These are phyloP conservation scores for Nymphaea thermarum DNA, from an alignment of 164 flowering plant genomes.

Conservation along the genomic window DNA sequence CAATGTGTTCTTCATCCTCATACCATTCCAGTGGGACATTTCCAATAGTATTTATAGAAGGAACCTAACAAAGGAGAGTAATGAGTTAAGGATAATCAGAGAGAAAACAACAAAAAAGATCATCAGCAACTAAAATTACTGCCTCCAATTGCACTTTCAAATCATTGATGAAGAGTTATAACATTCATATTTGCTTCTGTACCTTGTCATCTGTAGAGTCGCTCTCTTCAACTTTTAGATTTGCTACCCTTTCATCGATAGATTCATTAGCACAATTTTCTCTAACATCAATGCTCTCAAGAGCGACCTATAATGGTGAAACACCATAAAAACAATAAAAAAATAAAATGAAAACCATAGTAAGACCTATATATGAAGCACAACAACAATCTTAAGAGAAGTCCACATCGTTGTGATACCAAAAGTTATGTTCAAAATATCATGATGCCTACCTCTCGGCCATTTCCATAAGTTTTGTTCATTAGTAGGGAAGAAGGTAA, in stretches of 20 bases:
- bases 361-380: no score
- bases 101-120: no score
- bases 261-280: neutral
- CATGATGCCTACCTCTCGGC: no score
- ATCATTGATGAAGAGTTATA: neutral
- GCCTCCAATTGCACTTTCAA: no score
- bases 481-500: no score
- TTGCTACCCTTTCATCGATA: conserved; percentile 9
- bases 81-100: neutral
- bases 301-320: neutral
- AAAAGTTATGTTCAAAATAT: no score
- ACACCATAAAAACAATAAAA: neutral
- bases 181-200: neutral
- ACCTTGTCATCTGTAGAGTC: conserved; percentile 46
- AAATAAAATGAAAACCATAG: no score
- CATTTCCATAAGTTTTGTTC: no score
- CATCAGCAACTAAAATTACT: no score
- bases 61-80: conserved; percentile 38
- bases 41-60: conserved; percentile 79
- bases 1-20: conserved; percentile 85
- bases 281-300: neutral
- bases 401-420: no score
- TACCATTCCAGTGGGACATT: conserved; percentile 85
- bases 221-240: conserved; percentile 22
- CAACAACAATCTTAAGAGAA: no score